Conservation (phyloP, 352 stramenopile genomes). For the Phytopythium kandeliae region DNA sequence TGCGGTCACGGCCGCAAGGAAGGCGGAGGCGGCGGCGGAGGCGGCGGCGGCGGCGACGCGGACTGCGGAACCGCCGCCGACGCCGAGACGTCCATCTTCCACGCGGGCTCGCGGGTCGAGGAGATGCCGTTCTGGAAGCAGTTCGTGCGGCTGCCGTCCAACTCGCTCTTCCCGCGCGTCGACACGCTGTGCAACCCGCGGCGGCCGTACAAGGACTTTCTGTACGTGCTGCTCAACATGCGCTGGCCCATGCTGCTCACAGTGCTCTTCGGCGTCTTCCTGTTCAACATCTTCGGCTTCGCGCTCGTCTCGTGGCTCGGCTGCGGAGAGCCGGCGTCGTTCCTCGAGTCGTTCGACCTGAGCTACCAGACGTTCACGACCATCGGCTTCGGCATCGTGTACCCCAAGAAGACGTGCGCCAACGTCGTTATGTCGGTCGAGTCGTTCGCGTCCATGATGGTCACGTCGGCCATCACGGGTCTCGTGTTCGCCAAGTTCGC, state of each 20-base stretch:
- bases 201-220: constrained; percentile 73
- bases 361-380: constrained; percentile 86
- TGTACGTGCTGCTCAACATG: constrained; percentile 82
- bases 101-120: constrained; percentile 55
- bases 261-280: constrained; percentile 55
- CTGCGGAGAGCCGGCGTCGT: constrained; percentile 47
- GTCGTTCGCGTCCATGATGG: constrained; percentile 78
- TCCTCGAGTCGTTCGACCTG: constrained; percentile 62
- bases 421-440: constrained; percentile 72
- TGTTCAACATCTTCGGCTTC: constrained; percentile 64
- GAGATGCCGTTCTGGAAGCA: constrained; percentile 65
- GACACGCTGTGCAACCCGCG: constrained; percentile 56
- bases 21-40: no score
- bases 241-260: constrained; percentile 65
- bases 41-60: no score
- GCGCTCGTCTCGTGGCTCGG: constrained; percentile 31
- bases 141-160: constrained; percentile 57
- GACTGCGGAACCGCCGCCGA: background rate
- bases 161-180: constrained; percentile 68
- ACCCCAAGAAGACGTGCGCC: constrained; percentile 52
- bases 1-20: no score
- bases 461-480: constrained; percentile 73
- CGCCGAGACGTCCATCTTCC: constrained; percentile 45
- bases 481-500: constrained; percentile 84
- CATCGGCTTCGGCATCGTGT: constrained; percentile 78